Conservation (phyloP, 2,329 filamentous ascomycete species). For the Raffaelea arxii region DNA sequence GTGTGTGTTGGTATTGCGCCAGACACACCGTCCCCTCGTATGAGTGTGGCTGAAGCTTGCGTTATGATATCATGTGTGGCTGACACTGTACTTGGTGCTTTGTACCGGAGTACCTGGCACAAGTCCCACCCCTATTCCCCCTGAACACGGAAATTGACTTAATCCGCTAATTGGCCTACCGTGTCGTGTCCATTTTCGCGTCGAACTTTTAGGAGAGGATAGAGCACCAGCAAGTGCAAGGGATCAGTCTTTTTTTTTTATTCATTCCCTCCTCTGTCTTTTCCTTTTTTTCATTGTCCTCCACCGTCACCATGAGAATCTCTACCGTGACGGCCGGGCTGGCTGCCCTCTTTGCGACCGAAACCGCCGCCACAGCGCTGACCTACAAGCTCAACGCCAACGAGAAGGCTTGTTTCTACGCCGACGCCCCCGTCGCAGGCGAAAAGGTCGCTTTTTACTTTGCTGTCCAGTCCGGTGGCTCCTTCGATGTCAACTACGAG, state of each 20-base stretch:
- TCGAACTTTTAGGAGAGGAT: too few relatives aligned
- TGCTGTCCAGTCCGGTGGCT: slow-evolving; percentile 95
- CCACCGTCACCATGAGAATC: slow-evolving; percentile 64
- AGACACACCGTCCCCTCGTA: not conserved
- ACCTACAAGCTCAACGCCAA: slow-evolving; percentile 87
- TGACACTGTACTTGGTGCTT: not conserved
- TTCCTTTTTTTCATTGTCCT: too few relatives aligned
- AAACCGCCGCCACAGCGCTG: slow-evolving; percentile 77
- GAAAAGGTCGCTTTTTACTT: slow-evolving; percentile 98
- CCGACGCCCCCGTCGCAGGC: slow-evolving; percentile 63
- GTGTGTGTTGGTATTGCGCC: not conserved
- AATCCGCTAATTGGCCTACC: too few relatives aligned
- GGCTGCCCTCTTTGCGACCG: slow-evolving; percentile 58
- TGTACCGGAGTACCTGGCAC: too few relatives aligned
- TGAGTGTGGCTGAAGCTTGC: not conserved
- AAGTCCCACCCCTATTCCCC: too few relatives aligned
- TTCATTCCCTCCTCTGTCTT: too few relatives aligned
- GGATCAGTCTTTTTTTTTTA: too few relatives aligned
- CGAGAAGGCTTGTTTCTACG: slow-evolving; percentile 95
- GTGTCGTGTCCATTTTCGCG: too few relatives aligned
- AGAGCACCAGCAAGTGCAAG: too few relatives aligned
- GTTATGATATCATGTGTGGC: not conserved
- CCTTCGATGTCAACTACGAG: slow-evolving; percentile 91
- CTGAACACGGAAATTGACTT: too few relatives aligned
- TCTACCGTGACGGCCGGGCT: slow-evolving; percentile 54